Evolutionary conservation across 257 asterid species (phyloP), one percentile per base, ranked within the genome.

Genomic region (Lycium ferocissimum): DNA sequence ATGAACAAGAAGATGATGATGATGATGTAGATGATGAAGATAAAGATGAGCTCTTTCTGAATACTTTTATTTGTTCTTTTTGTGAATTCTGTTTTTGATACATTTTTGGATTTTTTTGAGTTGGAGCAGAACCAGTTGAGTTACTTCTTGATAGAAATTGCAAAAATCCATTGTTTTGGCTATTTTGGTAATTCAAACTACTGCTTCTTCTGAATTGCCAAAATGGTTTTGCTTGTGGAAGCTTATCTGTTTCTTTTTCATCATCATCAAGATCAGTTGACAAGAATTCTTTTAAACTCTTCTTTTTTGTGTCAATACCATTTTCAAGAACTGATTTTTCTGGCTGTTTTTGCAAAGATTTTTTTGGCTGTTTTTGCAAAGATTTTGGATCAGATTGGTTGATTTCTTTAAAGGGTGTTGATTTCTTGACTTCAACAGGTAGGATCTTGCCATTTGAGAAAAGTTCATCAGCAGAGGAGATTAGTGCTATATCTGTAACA

Each of bases 121-220:
- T 94, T 3, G 94, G 96, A 18, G 93, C 94, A 9, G 98, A 94
- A 4, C 98, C 98, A 12, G 98, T 95, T 18, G 98, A 95, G 13
- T 93, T 93, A 86, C 98, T 95, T 78, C 98, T 85, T 0, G 93
- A 85, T 53, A 95, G 88, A 58, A 94, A 92, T 72, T 91, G 92
- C 0, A 95, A 62, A 7, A 95, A 86, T 3, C 92, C 89, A 62
- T 73, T 86, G 79, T 80, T 79, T 63, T 88, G 86, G n/a, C 85
- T 70, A 61, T 79, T 86, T 18, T 89, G 92, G 17, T 86, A 72
- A 88, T 92, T 92, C 37, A 94, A 85, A 66, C 98, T 95, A 71
- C 90, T 91, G 87, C 98, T 95, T 84, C 97, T 86, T 65, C 94
- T 78, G 86, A 94, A 92, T 35, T 95, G 94, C 98, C 98, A 95